Percentiles rank a stretch among this genome's conserved stretches.
Evolutionary conservation across 345 rosid genomes (phyloP).

Genomic region (Gossypium mustelinum): DNA sequence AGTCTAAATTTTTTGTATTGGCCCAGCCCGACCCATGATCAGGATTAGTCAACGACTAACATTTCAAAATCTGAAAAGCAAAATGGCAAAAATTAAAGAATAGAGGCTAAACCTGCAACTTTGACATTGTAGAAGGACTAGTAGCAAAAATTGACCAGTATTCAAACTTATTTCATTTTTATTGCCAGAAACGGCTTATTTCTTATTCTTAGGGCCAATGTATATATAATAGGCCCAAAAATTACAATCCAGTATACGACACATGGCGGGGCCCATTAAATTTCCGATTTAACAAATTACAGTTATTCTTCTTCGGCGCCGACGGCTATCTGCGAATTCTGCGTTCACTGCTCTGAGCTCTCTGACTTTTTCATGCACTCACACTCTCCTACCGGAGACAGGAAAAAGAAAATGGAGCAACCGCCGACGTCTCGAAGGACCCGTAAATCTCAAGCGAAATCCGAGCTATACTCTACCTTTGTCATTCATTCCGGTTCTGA

Average conservation of each 20-base stretch:
- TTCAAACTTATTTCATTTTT: no score
- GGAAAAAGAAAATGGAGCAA: slow-evolving; percentile 36
- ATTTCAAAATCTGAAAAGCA: no score
- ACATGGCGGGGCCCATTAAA: background rate
- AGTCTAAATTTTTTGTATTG: no score
- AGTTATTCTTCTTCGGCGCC: background rate
- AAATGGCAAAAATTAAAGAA: no score
- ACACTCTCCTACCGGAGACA: background rate
- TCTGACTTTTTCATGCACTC: background rate
- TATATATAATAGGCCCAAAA: background rate
- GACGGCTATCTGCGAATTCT: slow-evolving; percentile 2
- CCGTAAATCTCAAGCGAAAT: slow-evolving; percentile 40
- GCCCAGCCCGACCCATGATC: no score
- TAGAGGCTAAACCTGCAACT: no score
- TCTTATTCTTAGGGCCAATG: background rate
- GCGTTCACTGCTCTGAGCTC: background rate
- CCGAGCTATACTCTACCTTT: slow-evolving; percentile 50
- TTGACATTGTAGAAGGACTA: no score
- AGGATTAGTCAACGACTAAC: no score
- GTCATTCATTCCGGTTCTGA: slow-evolving; percentile 53
- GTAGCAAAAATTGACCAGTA: no score
- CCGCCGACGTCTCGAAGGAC: slow-evolving; percentile 38
- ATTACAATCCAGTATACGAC: background rate
- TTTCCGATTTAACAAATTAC: background rate
- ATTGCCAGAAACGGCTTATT: no score